A percentile compares a stretch with the other conserved stretches of the same genome.
phyloP scores from a whole-genome alignment of 2,329 filamentous ascomycete genomes.

The Ambrosiella cleistominuta region DNA sequence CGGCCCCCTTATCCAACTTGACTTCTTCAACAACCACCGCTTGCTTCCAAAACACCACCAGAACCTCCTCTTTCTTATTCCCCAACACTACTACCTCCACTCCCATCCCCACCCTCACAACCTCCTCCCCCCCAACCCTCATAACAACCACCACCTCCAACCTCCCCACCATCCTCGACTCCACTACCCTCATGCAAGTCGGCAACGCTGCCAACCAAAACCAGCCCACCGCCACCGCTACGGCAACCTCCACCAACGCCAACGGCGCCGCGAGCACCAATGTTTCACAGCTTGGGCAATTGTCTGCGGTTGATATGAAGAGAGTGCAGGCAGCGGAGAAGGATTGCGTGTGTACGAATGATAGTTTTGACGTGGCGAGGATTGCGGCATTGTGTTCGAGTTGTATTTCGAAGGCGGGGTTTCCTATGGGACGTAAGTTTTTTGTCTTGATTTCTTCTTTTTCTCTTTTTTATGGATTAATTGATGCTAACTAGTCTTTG shows the following conservation, averaged over 20 bases:
- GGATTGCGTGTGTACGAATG: constrained; percentile 23
- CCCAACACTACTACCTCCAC: not conserved
- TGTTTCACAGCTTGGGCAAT: constrained; percentile 9
- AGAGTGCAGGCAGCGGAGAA: constrained; percentile 18
- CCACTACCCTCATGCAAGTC: constrained; percentile 11
- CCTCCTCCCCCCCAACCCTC: not conserved
- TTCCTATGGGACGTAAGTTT: constrained; percentile 20
- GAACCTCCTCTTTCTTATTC: constrained; percentile 4
- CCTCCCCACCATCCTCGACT: constrained; percentile 9
- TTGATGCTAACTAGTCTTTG: not conserved
- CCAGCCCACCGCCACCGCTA: not conserved
- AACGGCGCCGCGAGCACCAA: constrained; percentile 9
- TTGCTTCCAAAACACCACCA: constrained; percentile 4
- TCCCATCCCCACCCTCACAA: no score
- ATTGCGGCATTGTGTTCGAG: constrained; percentile 24
- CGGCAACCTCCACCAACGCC: not conserved
- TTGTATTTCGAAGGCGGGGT: constrained; percentile 21
- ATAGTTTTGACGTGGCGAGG: constrained; percentile 24
- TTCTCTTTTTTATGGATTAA: not conserved
- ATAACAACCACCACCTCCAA: not conserved
- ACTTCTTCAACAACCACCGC: constrained; percentile 1
- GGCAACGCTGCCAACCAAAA: constrained; percentile 11
- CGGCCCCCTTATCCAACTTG: not conserved
- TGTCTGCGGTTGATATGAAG: constrained; percentile 14
- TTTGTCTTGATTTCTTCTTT: not conserved